Evolutionary conservation across 2,329 filamentous ascomycete species (phyloP), one percentile per base, ranked within the genome.

Genomic region (Aquanectria penicillioides): DNA sequence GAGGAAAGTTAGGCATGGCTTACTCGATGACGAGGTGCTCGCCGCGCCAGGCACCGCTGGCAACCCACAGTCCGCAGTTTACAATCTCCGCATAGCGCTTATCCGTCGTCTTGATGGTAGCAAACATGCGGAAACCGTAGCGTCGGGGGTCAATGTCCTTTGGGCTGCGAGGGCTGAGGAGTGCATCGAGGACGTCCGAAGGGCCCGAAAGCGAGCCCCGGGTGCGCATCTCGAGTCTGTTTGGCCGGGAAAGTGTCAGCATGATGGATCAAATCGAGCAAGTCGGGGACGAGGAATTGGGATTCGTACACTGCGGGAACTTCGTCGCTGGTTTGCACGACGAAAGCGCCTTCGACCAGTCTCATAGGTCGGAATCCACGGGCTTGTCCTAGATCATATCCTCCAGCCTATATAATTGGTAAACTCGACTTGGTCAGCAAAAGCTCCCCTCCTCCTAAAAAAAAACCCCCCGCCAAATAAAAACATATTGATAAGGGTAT

Each of bases 61-160:
- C 80, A 41, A 83, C 75, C 80, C 80, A 83, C 49, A 83, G 73
- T 5, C 79, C 80, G 66, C 78, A 81, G 67, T 83, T 83, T 20
- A 83, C 75, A 55, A 77, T 77, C 52, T 81, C 78, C 43, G 74
- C 74, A 63, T 83, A 83, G 25, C 81, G 75, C 66, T 80, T 77
- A 69, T 83, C 81, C 3, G 78, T 74, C 18, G 81, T 82, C 68
- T 82, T 81, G 73, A 83, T 79, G 15, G 79, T 80, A 57, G 80
- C 77, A 56, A 81, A 81, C 65, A 83, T 73, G 60, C 80, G 77
- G 62, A 83, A 83, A 57, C 78, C 79, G 62, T 83, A 83, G 52
- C 76, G 75, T 12, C 76, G 74, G 10, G 77, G 75, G 53, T 78
- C 76, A 47, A 80, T 77, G 53, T 75, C 70, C 64, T 76, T 76